These are phyloP conservation scores for Plasmodium falciparum DNA, from an alignment of 169 alveolate genomes.

Conservation along the genomic window DNA sequence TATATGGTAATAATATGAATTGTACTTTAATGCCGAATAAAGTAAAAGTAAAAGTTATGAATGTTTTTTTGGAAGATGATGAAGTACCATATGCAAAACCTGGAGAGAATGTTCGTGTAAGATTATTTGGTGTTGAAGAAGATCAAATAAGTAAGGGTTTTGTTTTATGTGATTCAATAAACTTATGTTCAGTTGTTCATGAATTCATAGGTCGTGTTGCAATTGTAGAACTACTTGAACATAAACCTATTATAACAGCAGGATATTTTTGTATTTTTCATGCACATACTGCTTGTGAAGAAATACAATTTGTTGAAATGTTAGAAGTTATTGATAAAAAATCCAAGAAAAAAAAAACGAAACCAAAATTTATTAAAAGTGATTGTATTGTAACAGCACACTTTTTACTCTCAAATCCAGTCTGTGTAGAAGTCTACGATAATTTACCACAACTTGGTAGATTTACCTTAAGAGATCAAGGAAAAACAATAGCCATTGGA, in stretches of 20 bases:
- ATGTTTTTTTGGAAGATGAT: constrained; percentile 90
- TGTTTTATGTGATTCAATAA: constrained; percentile 93
- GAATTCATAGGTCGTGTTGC: constrained; percentile 93
- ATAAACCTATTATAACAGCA: constrained; percentile 93
- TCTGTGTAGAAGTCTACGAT: constrained; percentile 94
- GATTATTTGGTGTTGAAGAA: constrained; percentile 93
- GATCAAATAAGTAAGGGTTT: constrained; percentile 96
- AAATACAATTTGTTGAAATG: constrained; percentile 87
- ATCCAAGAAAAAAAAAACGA: constrained; percentile 86
- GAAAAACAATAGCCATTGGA: constrained; percentile 94
- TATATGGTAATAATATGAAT: constrained; percentile 84
- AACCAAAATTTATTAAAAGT: constrained; percentile 88
- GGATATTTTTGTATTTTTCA: constrained; percentile 96
- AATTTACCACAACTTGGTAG: constrained; percentile 94
- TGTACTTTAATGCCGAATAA: constrained; percentile 92
- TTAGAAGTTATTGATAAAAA: constrained; percentile 82
- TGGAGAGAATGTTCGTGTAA: constrained; percentile 93
- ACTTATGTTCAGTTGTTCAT: constrained; percentile 93
- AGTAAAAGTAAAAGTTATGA: constrained; percentile 88
- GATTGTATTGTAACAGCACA: constrained; percentile 89
- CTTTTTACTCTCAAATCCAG: constrained; percentile 87
- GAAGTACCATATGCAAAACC: constrained; percentile 92
- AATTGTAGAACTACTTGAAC: constrained; percentile 94
- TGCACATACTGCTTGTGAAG: constrained; percentile 91
- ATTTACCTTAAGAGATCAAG: constrained; percentile 97